Evolutionary conservation across 116 monocot species (phyloP), one percentile per base, ranked within the genome.

Genomic region (Papilionanthe hybrid): DNA sequence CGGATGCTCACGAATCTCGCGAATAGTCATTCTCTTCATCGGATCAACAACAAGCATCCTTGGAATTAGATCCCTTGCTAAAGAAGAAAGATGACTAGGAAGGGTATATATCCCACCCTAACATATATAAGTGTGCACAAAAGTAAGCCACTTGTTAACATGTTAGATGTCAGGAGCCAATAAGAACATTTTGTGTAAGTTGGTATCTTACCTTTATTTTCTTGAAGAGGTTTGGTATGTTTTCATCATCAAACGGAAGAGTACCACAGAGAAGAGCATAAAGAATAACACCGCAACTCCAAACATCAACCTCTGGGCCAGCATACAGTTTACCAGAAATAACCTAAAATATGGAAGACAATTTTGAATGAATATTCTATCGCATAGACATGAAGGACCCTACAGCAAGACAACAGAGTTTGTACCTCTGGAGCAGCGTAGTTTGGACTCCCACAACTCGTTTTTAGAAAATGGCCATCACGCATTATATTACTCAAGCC

Each of bases 41-140:
- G 88, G 88, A 72, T 88, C 88, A 68, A 88, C 85, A 83, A 83
- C 80, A 85, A 88, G 88, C 88, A 88, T 88, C 83, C 88, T 88
- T 43, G 88, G 80, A 80, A 88, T 88, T 76, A 88, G 69, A 75
- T 88, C 85, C 75, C 88, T 88, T 72, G 88, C 85, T 29, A 71
- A 75, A 75, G 80, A 79, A 78, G 88, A 88, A 60, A 88, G 78
- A 83, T 88, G 88, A 56, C 88, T 83, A 11, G 88, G 88, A 85
- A 85, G 85, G 41, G 85, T 88, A 78, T 85, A 88, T 80, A 88
- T 85, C 5, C 88, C 88, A 78, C 80, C 44, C 88, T 88, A 58
- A 50, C 42, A 81, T 55, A 45, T 27, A 78, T 20, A 42, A 79
- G 7, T 49, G 13, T 78, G 65, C 43, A 78, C 23, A 13, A 1